Base-by-base conservation (phyloP, 2,329 filamentous ascomycete species). In the Fusarium udum region DNA sequence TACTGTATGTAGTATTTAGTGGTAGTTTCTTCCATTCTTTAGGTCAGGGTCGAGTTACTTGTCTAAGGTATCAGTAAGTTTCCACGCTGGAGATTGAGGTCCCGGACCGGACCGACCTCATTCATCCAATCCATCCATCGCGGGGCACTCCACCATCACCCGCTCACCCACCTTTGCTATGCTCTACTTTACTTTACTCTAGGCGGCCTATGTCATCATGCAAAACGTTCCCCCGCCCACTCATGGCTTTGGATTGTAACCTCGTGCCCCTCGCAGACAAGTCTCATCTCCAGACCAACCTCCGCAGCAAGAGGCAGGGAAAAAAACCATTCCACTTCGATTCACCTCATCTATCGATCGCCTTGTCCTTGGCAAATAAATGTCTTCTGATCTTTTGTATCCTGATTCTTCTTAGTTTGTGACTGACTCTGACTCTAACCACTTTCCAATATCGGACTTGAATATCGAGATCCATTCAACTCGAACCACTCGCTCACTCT, bases 121-220 rank as follows among this genome's bases (percentile, higher is more conserved):
- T 46, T 26, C 43, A 26, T 46, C 43, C 28, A 18, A 28, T 48
- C 45, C 45, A 43, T 43, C 40, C 40, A 48, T 28, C 71, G 71
- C 71, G 71, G 71, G 71, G 67, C 67, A 74, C 71, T 72, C 71
- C 71, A 72, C 71, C 48, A 61, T 36, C 39, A 18, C 37, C 62
- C 57, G 32, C 31, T n/a, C n/a, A 14, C 39, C 15, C 39, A 26
- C 49, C 32, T 36, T 36, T 34, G 12, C 11, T 12, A 16, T 39
- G 4, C 18, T 28, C 28, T 34, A 20, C 36, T 48, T 22, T 22
- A 32, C 40, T 51, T 24, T 36, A 20, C 16, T 36, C 34, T 37
- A 24, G 48, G 53, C 42, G 31, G 55, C 60, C 71, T 72, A 74
- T 74, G 71, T 74, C 72, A 74, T 74, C 71, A 73, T 72, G 58